phyloP scores from a whole-genome alignment of 192 early-diverging fungal genomes.

The Spizellomyces punctatus region DNA sequence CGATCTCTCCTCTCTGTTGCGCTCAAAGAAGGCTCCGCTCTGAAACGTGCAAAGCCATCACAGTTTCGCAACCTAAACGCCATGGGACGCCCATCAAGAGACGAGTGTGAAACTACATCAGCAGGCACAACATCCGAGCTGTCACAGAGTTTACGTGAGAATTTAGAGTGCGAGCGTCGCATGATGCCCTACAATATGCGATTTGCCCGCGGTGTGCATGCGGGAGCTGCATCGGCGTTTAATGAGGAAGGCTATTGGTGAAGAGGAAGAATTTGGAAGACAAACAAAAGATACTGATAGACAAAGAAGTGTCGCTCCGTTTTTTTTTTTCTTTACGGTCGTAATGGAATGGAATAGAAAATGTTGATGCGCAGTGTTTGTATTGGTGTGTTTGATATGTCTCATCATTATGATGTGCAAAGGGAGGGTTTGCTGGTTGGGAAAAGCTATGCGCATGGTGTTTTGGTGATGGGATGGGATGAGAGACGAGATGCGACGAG shows the following conservation, averaged over 20 bases:
- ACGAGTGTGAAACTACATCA: neutral
- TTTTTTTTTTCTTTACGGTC: too few relatives aligned
- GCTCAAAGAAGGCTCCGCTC: conserved; percentile 10
- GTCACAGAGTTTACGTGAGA: conserved; percentile 19
- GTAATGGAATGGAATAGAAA: too few relatives aligned
- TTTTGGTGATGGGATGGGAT: too few relatives aligned
- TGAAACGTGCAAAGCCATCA: conserved; percentile 22
- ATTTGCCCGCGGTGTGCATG: conserved; percentile 10
- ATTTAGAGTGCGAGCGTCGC: conserved; percentile 22
- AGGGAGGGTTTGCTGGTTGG: too few relatives aligned
- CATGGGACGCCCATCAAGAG: neutral
- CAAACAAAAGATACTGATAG: too few relatives aligned
- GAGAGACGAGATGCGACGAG: too few relatives aligned
- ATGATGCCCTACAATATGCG: conserved; percentile 28
- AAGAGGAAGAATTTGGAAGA: too few relatives aligned
- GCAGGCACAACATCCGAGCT: conserved; percentile 9
- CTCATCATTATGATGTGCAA: too few relatives aligned
- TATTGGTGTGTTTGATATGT: too few relatives aligned
- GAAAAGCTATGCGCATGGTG: too few relatives aligned
- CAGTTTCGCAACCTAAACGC: conserved; percentile 26
- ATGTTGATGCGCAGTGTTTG: too few relatives aligned
- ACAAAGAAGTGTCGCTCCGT: too few relatives aligned
- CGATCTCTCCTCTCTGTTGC: conserved; percentile 28
- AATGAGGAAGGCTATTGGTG: conserved; percentile 10
- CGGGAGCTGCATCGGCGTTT: neutral